These are phyloP conservation scores for Suzukiozyma palmioleophila DNA, from an alignment of 1,139 yeast genomes.

Conservation along the genomic window DNA sequence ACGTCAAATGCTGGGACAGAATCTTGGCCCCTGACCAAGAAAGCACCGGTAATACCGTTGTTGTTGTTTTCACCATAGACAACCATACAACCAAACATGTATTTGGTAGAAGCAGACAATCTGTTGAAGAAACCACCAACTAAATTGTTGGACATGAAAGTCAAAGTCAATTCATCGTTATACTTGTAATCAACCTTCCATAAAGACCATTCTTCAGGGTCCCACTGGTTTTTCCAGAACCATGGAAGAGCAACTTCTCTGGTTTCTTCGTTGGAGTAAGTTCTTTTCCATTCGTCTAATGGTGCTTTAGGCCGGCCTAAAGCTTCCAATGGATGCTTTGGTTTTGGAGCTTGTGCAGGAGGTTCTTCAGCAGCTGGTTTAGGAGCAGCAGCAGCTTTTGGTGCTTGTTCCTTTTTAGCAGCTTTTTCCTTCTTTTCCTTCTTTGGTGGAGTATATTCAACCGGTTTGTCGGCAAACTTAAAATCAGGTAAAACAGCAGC, in stretches of 20 bases:
- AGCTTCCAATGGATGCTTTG: slow-evolving; percentile 87
- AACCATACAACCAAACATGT: slow-evolving; percentile 88
- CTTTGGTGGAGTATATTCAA: slow-evolving; percentile 73
- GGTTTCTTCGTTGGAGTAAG: slow-evolving; percentile 96
- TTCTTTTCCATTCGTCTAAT: slow-evolving; percentile 95
- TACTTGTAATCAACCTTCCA: slow-evolving; percentile 97
- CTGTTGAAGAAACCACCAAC: slow-evolving; percentile 98
- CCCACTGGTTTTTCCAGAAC: slow-evolving; percentile 92
- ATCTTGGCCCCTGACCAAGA: slow-evolving; percentile 95
- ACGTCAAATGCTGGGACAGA: slow-evolving; percentile 88
- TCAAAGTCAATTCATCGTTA: slow-evolving; percentile 94
- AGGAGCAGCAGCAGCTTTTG: slow-evolving; percentile 29
- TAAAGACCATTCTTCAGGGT: slow-evolving; percentile 90
- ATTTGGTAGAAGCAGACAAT: slow-evolving; percentile 86
- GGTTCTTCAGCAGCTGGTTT: slow-evolving; percentile 40
- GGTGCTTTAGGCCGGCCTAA: slow-evolving; percentile 71
- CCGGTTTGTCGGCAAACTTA: slow-evolving; percentile 61
- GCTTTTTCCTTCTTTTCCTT: slow-evolving; percentile 53
- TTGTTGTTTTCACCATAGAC: slow-evolving; percentile 98
- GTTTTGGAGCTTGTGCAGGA: slow-evolving; percentile 49
- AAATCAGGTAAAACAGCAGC: slow-evolving; percentile 38
- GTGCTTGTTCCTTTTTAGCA: slow-evolving; percentile 10
- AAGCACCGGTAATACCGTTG: slow-evolving; percentile 96
- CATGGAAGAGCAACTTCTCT: slow-evolving; percentile 93
- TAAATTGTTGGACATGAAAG: slow-evolving; percentile 98